Conservation (phyloP, 1,284 basidiomycete genomes). For the Apiotrichum montevideense region DNA sequence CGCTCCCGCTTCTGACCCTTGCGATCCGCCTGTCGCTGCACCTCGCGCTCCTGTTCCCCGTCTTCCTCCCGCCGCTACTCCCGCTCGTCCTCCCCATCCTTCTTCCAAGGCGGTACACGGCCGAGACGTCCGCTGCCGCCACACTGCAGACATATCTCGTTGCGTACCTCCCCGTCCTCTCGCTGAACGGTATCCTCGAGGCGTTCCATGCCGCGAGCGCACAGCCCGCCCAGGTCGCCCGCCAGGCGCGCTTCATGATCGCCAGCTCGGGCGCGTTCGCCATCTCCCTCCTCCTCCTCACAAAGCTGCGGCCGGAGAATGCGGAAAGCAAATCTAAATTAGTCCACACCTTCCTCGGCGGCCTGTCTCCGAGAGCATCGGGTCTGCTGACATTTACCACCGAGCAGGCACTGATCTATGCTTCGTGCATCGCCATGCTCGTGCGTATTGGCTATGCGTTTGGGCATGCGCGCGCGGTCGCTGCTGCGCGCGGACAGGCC, state of each 20-base stretch:
- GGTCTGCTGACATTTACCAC: constrained; percentile 3
- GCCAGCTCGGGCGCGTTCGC: constrained; percentile 30
- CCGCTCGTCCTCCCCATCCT: constrained; percentile 62
- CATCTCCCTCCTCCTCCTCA: constrained; percentile 13
- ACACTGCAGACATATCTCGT: constrained; percentile 68
- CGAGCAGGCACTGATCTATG: constrained; percentile 64
- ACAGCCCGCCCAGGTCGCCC: constrained; percentile 26
- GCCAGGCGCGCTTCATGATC: constrained; percentile 38
- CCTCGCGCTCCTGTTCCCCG: constrained; percentile 63
- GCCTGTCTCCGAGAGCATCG: neutral
- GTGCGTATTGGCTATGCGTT: constrained; percentile 35
- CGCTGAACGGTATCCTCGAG: constrained; percentile 81
- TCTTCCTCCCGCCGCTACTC: constrained; percentile 69
- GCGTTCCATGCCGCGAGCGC: constrained; percentile 79
- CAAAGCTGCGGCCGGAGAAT: neutral
- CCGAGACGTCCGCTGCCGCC: constrained; percentile 62
- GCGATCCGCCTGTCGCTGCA: constrained; percentile 65
- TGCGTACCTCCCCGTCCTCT: constrained; percentile 79
- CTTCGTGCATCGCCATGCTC: constrained; percentile 49
- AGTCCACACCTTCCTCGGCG: neutral
- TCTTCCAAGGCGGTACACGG: constrained; percentile 63
- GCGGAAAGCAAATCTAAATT: neutral
- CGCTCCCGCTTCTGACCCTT: constrained; percentile 45
- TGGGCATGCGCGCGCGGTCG: constrained; percentile 17
- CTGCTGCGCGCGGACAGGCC: neutral